Base-by-base conservation (phyloP, 2,329 filamentous ascomycete genomes). In the Ophiostoma perfectum region DNA sequence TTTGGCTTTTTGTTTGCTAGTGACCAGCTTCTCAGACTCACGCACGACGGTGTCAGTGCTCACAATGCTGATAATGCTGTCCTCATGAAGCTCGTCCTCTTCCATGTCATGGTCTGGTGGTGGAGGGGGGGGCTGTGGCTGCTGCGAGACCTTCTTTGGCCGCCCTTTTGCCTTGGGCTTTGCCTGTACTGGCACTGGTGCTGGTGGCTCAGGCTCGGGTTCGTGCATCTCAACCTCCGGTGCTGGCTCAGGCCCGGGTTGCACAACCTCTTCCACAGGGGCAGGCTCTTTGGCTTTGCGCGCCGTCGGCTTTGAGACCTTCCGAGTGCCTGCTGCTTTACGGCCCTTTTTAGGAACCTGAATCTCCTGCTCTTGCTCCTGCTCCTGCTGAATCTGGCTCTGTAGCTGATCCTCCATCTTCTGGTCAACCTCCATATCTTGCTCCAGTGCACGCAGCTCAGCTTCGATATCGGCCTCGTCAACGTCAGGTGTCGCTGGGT, bases 261-360 rank as follows among this genome's bases (percentile, higher is more conserved):
- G 47, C 27, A 12, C 47, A 1, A 64, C 44, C 18, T 68, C 64
- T 5, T 69, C 73, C 39, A 72, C 70, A 39, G 70, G 62, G 9
- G 71, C 70, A 7, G 55, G 66, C 2, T 78, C 74, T 71, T 81
- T 81, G 7, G 76, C 69, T 72, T 82, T 84, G 73, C 82, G 83
- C 9, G 80, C 79, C 71, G 80, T 79, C 71, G 84, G 82, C 74
- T 85, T 86, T 0, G 84, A 84, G 0, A 72, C 79, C 71, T 86
- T 87, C 62, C 81, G 80, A 3, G 79, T 77, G n/a, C 76, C 81
- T 36, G 39, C 38, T 42, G 81, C 75, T 72, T 86, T 86, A 65
- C 82, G 82, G 39, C 81, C 83, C 74, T 84, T 86, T 76, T 86
- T 86, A 4, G 83, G 80, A 11, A 83, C 77, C 4, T 78, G 76